Base-by-base conservation (phyloP, 495 filamentous ascomycete genomes). In the Hypoxylon intermedium region DNA sequence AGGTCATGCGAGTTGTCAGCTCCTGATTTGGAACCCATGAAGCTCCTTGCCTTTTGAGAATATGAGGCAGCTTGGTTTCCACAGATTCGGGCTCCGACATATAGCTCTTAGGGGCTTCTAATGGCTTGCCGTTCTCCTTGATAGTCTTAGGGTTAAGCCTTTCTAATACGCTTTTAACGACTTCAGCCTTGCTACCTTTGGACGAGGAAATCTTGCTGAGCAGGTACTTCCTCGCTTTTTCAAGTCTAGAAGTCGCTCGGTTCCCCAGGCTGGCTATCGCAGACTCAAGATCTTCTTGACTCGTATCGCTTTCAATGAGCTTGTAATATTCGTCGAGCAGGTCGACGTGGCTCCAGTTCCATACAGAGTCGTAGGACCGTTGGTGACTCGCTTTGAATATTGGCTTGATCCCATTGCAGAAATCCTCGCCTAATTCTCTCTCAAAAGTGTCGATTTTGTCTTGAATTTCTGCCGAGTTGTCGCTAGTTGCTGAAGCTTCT, bases 341-440 rank as follows among this genome's bases (percentile, higher is more conserved):
- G 72, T 94, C 91, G 65, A 93, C 89, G 38, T 91, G 87, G 31
- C 88, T 89, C 91, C 91, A 95, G 70, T 95, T 95, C 91, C 91
- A 95, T 0, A 88, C 89, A 0, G 91, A 93, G 72, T 95, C 91
- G 70, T 94, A 95, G 15, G 92, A 83, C 72, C 91, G 83, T 24
- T 90, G 89, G 70, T 95, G 93, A 20, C 92, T 79, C 4, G 85
- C 78, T 61, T 85, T 88, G 74, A 95, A 95, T 2, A 88, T 81
- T 6, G 91, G 91, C 68, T 91, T 89, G 65, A 95, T 94, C 31
- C 91, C 91, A 15, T 83, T 80, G 6, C 90, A 91, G 68, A 93
- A 95, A 73, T 92, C 85, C 46, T 94, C 91, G 23, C 91, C 91
- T 60, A 93, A 88, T 67, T 95, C 91, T 16, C 84, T 83, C 48